Percentiles rank a stretch among this genome's conserved stretches.
phyloP scores from a whole-genome alignment of 176 grass and related monocot genomes.

The Oropetium thomaeum region DNA sequence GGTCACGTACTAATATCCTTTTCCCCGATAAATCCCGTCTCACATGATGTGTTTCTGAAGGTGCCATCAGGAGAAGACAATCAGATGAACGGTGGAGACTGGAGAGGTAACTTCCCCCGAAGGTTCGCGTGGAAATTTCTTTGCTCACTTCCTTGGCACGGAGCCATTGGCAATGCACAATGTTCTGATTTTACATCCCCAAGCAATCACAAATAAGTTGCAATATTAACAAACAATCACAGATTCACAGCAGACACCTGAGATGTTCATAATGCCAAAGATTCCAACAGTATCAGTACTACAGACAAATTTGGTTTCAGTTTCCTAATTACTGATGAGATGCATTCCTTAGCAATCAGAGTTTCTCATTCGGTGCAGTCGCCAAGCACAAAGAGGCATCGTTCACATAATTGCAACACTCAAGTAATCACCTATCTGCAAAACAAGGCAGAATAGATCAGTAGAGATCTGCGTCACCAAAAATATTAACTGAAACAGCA shows the following conservation, averaged over 20 bases:
- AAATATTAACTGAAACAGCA: neutral
- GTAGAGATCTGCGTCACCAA: neutral
- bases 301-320: conserved; percentile 17
- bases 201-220: neutral
- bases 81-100: neutral
- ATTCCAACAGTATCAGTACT: neutral
- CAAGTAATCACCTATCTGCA: conserved; percentile 82
- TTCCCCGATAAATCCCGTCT: neutral
- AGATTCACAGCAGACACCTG: neutral
- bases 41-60: no score
- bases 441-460: conserved; percentile 7
- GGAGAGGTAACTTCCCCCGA: no score
- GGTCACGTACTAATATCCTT: neutral
- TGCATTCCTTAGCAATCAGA: neutral
- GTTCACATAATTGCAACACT: conserved; percentile 64
- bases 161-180: neutral
- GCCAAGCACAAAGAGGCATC: neutral
- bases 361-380: neutral
- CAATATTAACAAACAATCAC: conserved; percentile 9
- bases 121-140: neutral
- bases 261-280: neutral
- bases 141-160: neutral
- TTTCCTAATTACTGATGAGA: conserved; percentile 11
- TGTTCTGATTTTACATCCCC: neutral
- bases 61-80: no score